phyloP scores from a whole-genome alignment of 345 rosid species.

The Lepidium aucheri region DNA sequence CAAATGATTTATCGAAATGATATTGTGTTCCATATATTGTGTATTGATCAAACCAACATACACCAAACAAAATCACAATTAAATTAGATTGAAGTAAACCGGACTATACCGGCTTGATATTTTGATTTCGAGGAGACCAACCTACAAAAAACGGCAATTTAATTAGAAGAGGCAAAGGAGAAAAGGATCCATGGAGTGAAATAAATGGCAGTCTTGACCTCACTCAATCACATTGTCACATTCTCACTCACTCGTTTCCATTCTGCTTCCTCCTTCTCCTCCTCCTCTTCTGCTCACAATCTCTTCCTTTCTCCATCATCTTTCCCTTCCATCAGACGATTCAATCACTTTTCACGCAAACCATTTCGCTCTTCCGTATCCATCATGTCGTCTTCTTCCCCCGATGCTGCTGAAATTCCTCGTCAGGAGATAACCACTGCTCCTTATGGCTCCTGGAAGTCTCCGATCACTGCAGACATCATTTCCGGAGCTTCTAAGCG shows the following conservation, averaged over 20 bases:
- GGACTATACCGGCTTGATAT: no score
- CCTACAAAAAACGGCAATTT: no score
- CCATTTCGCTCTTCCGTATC: conserved; percentile 6
- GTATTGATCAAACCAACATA: no score
- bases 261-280: neutral
- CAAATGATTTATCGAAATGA: no score
- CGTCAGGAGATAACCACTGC: conserved; percentile 35
- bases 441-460: conserved; percentile 91
- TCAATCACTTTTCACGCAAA: conserved; percentile 6
- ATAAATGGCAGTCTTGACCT: conserved; percentile 14
- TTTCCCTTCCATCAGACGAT: neutral
- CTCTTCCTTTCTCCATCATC: conserved; percentile 9
- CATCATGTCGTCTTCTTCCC: conserved; percentile 55
- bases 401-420: neutral
- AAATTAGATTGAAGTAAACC: no score
- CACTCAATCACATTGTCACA: conserved; percentile 4
- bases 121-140: no score
- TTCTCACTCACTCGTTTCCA: conserved; percentile 18
- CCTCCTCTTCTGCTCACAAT: neutral
- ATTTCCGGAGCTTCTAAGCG: conserved; percentile 79
- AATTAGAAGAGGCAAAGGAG: neutral
- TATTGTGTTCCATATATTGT: no score
- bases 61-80: no score
- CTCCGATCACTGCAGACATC: conserved; percentile 81
- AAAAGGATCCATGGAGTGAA: neutral